These are phyloP conservation scores for Gynochthodes officinalis DNA, from an alignment of 257 asterid species.

Conservation along the genomic window DNA sequence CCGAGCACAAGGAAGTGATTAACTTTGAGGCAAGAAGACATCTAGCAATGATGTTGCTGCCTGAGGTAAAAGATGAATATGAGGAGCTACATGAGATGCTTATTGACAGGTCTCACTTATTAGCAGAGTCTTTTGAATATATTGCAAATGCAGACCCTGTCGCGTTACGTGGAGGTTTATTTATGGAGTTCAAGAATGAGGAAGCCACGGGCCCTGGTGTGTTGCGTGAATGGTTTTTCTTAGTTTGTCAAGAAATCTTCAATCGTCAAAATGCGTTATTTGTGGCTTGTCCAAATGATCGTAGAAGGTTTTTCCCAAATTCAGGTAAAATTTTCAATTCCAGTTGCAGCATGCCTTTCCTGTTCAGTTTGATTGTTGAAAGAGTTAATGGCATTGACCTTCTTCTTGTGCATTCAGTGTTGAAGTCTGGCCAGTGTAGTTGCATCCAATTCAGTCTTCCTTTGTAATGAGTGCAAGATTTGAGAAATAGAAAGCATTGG, in stretches of 20 bases:
- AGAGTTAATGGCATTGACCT: not conserved
- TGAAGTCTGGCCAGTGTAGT: not conserved
- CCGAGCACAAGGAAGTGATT: slow-evolving; percentile 65
- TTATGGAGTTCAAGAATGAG: slow-evolving; percentile 95
- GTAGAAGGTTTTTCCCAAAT: slow-evolving; percentile 94
- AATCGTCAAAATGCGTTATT: slow-evolving; percentile 91
- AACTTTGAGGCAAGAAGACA: slow-evolving; percentile 84
- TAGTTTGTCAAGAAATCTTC: slow-evolving; percentile 87
- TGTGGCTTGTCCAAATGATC: slow-evolving; percentile 87
- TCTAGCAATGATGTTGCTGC: slow-evolving; percentile 76
- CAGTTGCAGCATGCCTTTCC: not conserved
- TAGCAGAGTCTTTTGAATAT: slow-evolving; percentile 80
- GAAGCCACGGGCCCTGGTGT: slow-evolving; percentile 99
- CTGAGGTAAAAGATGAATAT: slow-evolving; percentile 77
- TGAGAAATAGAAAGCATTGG: not conserved
- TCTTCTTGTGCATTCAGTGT: not conserved
- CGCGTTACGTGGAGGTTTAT: slow-evolving; percentile 72
- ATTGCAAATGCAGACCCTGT: slow-evolving; percentile 57
- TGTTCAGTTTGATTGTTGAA: not conserved
- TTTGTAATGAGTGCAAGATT: not conserved
- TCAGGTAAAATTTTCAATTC: slow-evolving; percentile 52
- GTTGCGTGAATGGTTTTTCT: slow-evolving; percentile 91
- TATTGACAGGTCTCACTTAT: slow-evolving; percentile 78
- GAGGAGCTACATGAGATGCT: slow-evolving; percentile 95
- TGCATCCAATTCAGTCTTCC: not conserved